Evolutionary conservation across 805 yeast genomes (phyloP), one percentile per base, ranked within the genome.

Genomic region (Wickerhamiella australiensis): DNA sequence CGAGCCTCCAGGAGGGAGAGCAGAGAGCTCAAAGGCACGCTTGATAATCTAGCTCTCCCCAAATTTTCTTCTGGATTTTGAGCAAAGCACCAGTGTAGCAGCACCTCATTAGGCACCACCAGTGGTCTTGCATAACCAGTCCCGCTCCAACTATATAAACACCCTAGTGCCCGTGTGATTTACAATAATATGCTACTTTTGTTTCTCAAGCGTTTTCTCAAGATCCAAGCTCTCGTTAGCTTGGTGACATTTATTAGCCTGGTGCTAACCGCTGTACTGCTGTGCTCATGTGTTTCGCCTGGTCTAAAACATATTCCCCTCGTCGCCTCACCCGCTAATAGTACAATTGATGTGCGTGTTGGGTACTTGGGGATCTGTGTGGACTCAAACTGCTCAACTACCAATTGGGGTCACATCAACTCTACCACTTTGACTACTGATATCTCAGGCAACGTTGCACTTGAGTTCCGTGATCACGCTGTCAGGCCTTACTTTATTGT

Each of bases 401-500:
- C 27, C 22, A 35, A 18, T 20, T 35, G 41, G 42, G 25, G 41
- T 9, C 26, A 31, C 9, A 25, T 44, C 11, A 27, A 42, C 38
- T 23, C 36, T 2, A 22, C 46, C 35, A 13, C 33, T 6, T 5
- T 46, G 6, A 15, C 20, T 20, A 22, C 44, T 26, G 42, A 46
- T 29, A 38, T 35, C 31, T 6, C 42, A 2, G 52, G 38, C 1
- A 29, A 42, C 3, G 53, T 53, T 8, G 52, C 50, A 17, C 21
- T 41, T n/a, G 26, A 23, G 41, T 51, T 56, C 42, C 31, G 54
- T 26, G 26, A 41, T 15, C 53, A 49, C 21, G 51, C 49, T n/a
- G 46, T 50, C 12, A 44, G 55, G 8, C 59, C 59, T 4, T 56
- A 56, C 47, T 53, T 56, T 25, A 20, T 53, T 20, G 40, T 52